Base-by-base conservation (phyloP, 306 rosid genomes). In the Datisca glomerata region DNA sequence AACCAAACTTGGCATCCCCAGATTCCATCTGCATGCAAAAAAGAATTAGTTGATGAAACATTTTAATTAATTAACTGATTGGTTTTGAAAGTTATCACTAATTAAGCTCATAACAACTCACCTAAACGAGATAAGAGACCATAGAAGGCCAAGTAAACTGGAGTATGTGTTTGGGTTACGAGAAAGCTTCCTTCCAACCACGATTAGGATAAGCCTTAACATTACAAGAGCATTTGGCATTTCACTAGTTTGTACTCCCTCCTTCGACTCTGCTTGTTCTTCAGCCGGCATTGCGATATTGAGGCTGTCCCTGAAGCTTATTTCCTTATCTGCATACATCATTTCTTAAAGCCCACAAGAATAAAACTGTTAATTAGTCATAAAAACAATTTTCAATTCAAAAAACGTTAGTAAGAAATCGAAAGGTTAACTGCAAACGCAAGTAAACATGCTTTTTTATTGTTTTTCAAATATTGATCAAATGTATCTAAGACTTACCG, bases 81-180 rank as follows among this genome's bases (percentile, higher is more conserved):
- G n/a, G n/a, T n/a, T n/a, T n/a, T n/a, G n/a, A n/a, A n/a, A n/a
- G n/a, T n/a, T n/a, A n/a, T n/a, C n/a, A n/a, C n/a, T n/a, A n/a
- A n/a, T n/a, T n/a, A n/a, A n/a, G n/a, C n/a, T n/a, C n/a, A n/a
- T n/a, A n/a, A n/a, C n/a, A n/a, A n/a, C 43, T 67, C 46, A 68
- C 74, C 61, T 68, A 60, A 68, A 68, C 3, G 74, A 68, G 29
- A 61, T 24, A 18, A 68, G 46, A 51, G 74, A 68, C 69, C 74
- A 61, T 23, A 61, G 56, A 27, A 68, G 69, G 53, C 60, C 74
- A 2, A 68, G 7, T 3, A 56, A 43, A 24, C 69, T 68, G 1
- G 74, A 68, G 43, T 68, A 68, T 6, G 74, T 68, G 41, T 68
- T 68, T 32, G 74, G 74, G 50, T 68, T 68, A 41, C 69, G 74